Evolutionary conservation across 164 flowering plant species (phyloP).

Genomic region (Berberis thunbergii): DNA sequence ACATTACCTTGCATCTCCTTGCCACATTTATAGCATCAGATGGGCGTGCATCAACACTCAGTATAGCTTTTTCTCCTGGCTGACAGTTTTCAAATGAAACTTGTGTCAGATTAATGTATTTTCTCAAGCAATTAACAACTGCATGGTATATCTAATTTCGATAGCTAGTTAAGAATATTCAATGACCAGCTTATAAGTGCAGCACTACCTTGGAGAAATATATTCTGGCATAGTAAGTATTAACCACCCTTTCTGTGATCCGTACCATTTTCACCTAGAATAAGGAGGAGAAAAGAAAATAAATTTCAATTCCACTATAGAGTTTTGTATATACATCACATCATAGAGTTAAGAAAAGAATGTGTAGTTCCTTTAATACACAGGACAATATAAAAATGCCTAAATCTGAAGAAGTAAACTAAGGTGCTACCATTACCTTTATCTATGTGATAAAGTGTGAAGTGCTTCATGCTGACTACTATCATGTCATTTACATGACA

Average conservation of each 20-base stretch:
- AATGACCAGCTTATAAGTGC: neutral
- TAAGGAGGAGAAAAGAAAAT: neutral
- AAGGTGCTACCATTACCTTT: too few relatives aligned
- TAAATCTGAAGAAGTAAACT: too few relatives aligned
- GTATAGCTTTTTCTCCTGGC: constrained; percentile 46
- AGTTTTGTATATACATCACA: too few relatives aligned
- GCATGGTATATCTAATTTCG: too few relatives aligned
- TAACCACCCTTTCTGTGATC: constrained; percentile 61
- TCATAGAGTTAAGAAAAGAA: too few relatives aligned
- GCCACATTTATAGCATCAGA: constrained; percentile 92
- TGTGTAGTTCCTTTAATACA: too few relatives aligned
- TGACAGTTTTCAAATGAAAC: constrained; percentile 23
- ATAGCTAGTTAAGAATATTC: neutral
- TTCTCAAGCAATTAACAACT: neutral
- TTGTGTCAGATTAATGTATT: neutral
- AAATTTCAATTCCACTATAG: neutral
- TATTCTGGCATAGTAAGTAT: constrained; percentile 59
- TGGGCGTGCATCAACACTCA: constrained; percentile 74
- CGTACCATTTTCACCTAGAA: constrained; percentile 64
- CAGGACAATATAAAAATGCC: too few relatives aligned
- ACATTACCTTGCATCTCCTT: constrained; percentile 53
- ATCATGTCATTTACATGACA: too few relatives aligned
- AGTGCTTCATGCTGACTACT: too few relatives aligned
- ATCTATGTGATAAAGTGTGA: too few relatives aligned
- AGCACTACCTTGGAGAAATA: constrained; percentile 51